phyloP scores from a whole-genome alignment of 495 filamentous ascomycete species.

The Achaetomiella virescens region DNA sequence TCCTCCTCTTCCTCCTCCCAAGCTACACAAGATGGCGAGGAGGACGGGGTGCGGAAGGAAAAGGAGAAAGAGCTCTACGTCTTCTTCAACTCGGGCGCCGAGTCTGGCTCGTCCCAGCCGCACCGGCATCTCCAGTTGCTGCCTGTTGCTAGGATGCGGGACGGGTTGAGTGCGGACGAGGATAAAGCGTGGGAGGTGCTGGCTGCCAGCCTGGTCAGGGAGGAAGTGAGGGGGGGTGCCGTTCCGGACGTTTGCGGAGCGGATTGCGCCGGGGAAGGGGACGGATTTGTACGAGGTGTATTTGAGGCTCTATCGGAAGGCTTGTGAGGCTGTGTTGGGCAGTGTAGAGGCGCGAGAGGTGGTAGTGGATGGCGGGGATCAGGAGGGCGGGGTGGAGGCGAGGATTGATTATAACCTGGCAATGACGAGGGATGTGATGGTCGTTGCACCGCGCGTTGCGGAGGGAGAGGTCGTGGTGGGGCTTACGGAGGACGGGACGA shows the following conservation, averaged over 20 bases:
- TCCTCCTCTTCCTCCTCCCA: no score
- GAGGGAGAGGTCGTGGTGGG: conserved; percentile 32
- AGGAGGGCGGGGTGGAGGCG: conserved; percentile 38
- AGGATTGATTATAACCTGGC: conserved; percentile 74
- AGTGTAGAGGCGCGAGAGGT: background rate
- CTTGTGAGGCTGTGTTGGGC: conserved; percentile 29
- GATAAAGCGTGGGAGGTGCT: conserved; percentile 43
- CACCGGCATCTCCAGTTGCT: conserved; percentile 78
- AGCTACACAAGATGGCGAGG: background rate
- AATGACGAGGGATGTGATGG: conserved; percentile 63
- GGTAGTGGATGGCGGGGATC: background rate
- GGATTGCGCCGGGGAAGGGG: conserved; percentile 13
- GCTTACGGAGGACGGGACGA: conserved; percentile 16
- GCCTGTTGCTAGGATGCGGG: conserved; percentile 61
- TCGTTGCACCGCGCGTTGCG: conserved; percentile 56
- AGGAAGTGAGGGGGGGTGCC: conserved; percentile 29
- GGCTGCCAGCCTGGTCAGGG: conserved; percentile 39
- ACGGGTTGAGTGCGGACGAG: conserved; percentile 33
- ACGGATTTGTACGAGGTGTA: conserved; percentile 30
- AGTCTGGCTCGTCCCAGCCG: conserved; percentile 73
- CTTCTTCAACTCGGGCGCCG: conserved; percentile 76
- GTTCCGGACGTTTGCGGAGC: conserved; percentile 20
- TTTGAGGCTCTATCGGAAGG: conserved; percentile 48
- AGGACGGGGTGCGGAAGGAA: conserved; percentile 24
- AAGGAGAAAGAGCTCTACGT: conserved; percentile 50